phyloP scores from a whole-genome alignment of 2,329 filamentous ascomycete species.

The Eutypa lata region DNA sequence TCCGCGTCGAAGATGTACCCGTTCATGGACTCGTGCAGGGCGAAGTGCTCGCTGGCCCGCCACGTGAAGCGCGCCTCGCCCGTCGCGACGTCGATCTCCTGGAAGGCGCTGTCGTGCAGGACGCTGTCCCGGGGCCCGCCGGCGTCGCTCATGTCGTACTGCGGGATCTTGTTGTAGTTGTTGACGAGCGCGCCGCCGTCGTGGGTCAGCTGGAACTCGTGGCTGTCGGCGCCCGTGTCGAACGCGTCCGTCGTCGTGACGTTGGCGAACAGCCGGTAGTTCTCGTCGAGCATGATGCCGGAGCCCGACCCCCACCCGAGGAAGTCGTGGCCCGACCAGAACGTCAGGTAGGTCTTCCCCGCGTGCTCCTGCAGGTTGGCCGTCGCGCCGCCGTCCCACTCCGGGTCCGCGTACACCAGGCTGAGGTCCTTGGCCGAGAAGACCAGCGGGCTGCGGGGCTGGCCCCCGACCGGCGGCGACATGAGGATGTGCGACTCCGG shows the following conservation, averaged over 20 bases:
- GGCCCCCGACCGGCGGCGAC: background rate
- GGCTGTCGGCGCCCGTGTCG: conserved; percentile 4
- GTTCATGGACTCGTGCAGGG: conserved; percentile 18
- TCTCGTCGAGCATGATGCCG: conserved; percentile 1
- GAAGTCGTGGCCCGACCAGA: background rate
- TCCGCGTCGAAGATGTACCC: conserved; percentile 16
- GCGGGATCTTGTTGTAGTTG: conserved; percentile 33
- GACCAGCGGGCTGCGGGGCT: conserved; percentile 1
- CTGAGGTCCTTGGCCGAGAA: conserved; percentile 2
- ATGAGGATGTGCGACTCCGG: conserved; percentile 1
- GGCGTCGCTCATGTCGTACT: conserved; percentile 25
- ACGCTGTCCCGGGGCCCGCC: conserved; percentile 29
- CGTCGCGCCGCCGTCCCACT: background rate
- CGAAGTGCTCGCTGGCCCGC: conserved; percentile 31
- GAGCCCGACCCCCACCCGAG: background rate
- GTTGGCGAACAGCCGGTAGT: background rate
- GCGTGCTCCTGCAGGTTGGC: background rate
- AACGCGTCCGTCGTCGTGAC: conserved; percentile 1
- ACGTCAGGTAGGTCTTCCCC: background rate
- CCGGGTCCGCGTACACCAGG: conserved; percentile 2
- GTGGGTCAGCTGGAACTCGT: conserved; percentile 13
- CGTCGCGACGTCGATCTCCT: conserved; percentile 35
- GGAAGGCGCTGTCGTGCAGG: conserved; percentile 35
- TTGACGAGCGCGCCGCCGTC: conserved; percentile 33
- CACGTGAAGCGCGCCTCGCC: conserved; percentile 35